phyloP scores from a whole-genome alignment of 2,329 filamentous ascomycete genomes.

The Periconia sp. region DNA sequence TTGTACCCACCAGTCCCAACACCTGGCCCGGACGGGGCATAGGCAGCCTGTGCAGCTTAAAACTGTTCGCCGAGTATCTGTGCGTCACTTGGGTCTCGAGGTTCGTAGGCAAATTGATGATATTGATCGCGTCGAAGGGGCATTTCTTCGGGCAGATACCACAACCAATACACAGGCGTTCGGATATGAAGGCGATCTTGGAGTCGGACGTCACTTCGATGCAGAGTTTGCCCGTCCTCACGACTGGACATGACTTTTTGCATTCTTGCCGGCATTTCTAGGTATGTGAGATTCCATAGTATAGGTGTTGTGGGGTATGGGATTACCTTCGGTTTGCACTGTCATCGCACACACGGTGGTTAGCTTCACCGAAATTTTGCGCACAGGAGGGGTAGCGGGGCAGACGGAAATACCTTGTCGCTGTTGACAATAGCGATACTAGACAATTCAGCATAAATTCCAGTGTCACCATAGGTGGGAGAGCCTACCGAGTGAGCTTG shows the following conservation, averaged over 20 bases:
- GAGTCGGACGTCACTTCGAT: constrained; percentile 90
- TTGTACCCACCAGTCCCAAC: constrained; percentile 94
- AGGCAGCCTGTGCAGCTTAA: constrained; percentile 96
- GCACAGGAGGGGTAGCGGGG: constrained; percentile 49
- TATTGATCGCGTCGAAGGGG: constrained; percentile 97
- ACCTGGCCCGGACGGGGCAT: constrained; percentile 96
- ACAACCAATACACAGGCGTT: constrained; percentile 94
- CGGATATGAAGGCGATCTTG: constrained; percentile 97
- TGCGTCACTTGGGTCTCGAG: constrained; percentile 98
- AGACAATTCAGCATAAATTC: constrained; percentile 19
- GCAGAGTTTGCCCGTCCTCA: constrained; percentile 95
- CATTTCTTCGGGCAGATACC: constrained; percentile 99
- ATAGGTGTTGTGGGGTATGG: constrained; percentile 12
- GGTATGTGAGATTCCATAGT: constrained; percentile 25
- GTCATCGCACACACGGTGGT: constrained; percentile 51
- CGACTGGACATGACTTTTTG: constrained; percentile 98
- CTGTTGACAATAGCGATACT: constrained; percentile 98
- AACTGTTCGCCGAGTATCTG: constrained; percentile 98
- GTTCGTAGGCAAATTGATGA: constrained; percentile 99
- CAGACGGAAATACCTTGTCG: constrained; percentile 75
- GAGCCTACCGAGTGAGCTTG: constrained; percentile 86
- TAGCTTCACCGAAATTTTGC: constrained; percentile 42
- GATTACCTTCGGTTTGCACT: constrained; percentile 87
- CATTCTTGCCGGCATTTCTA: constrained; percentile 99
- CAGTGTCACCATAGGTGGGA: neutral